Base-by-base conservation (phyloP, 495 filamentous ascomycete species). In the Trichoderma reesei region DNA sequence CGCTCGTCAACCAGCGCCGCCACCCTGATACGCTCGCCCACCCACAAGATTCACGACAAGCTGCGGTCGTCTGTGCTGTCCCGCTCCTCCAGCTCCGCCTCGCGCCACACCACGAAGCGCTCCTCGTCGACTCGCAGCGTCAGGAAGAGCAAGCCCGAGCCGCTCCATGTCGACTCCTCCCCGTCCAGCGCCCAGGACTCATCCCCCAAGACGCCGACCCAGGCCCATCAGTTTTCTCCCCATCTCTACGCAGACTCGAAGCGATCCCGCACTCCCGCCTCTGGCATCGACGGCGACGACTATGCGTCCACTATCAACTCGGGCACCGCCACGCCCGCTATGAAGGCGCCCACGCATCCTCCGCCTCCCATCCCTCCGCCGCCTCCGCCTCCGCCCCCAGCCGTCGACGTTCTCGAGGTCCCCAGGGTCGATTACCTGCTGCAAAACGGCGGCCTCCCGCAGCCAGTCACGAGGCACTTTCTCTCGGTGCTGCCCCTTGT, bases 341-440 rank as follows among this genome's bases (percentile, higher is more conserved):
- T 59, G 36, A 51, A 38, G 36, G 51, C 63, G 20, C 44, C 51
- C 33, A 20, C 51, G 1, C 63, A 66, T 3, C 79, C 82, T 14
- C 79, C 78, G 16, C 90, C 89, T 38, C 61, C 91, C 90, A 1
- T 76, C 76, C 5, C 78, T 77, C 92, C 92, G 0, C 92, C 92
- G 0, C 91, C 92, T 3, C 90, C 90, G 1, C 89, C 90, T n/a
- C 88, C 90, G 1, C 89, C 90, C 16, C 88, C 89, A 0, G 83
- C 86, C n/a, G 72, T 86, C 44, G 80, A 87, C 65, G 79, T 89
- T 26, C 73, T 75, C 39, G 79, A 82, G 31, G 70, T 75, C 0
- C 92, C 92, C 1, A 81, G 88, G 54, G 91, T 97, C 20, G 92
- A 97, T 69, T 97, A 97, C 71, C 79, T 97, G 33, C 78, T 97